Evolutionary conservation across 345 rosid genomes (phyloP).

Genomic region (Rhodamnia rubescens): DNA sequence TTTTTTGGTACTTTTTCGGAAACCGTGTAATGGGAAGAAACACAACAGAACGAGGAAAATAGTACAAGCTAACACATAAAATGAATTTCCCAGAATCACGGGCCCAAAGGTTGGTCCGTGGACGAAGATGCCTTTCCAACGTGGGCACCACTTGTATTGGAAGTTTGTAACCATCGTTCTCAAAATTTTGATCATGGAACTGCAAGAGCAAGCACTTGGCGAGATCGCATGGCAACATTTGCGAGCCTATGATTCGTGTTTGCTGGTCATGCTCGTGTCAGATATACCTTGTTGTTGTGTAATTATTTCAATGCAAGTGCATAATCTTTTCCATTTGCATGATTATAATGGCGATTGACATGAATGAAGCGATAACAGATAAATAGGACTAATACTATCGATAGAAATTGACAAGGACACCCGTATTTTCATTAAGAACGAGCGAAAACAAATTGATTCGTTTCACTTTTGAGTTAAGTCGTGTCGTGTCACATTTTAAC

Average conservation of each 20-base stretch:
- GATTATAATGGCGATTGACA: too few species aligned
- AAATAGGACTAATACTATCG: too few species aligned
- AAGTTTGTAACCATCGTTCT: background rate
- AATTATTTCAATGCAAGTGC: background rate
- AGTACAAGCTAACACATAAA: background rate
- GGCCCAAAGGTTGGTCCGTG: background rate
- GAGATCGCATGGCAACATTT: background rate
- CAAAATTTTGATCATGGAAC: background rate
- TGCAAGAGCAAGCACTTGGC: background rate
- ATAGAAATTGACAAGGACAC: too few species aligned
- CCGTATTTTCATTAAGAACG: too few species aligned
- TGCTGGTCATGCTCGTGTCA: background rate
- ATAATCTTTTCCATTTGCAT: background rate
- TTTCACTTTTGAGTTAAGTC: background rate
- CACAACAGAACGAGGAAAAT: background rate
- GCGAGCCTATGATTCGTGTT: too few species aligned
- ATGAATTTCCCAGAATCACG: background rate
- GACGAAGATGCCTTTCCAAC: background rate
- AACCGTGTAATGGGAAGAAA: background rate
- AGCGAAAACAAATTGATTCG: rapidly evolving
- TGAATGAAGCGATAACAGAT: too few species aligned
- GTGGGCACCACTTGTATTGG: background rate
- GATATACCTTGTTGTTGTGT: too few species aligned
- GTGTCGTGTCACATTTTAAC: rapidly evolving
- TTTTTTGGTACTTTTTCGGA: too few species aligned